Percentiles rank a stretch among this genome's conserved stretches.
phyloP scores from a whole-genome alignment of 2,329 filamentous ascomycete genomes.

The Botrytis hyacinthi region DNA sequence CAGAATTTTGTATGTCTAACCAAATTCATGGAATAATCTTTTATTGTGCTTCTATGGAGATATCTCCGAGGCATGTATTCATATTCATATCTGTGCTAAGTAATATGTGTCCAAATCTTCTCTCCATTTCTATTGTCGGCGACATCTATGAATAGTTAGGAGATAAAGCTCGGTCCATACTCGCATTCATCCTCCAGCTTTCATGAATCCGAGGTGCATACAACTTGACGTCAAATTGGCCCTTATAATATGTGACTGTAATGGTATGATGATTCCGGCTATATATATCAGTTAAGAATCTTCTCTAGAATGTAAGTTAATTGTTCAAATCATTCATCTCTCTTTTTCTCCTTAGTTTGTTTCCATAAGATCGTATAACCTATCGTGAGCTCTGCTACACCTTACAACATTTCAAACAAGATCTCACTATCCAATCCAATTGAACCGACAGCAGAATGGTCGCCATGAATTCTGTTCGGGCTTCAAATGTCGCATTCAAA shows the following conservation, averaged over 20 bases:
- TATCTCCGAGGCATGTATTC: background rate
- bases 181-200: slow-evolving; percentile 8
- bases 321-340: background rate
- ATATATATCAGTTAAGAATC: background rate
- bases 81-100: background rate
- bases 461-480: slow-evolving; percentile 37
- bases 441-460: slow-evolving; percentile 34
- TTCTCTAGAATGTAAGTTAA: background rate
- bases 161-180: background rate
- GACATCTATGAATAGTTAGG: background rate
- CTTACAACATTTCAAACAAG: background rate
- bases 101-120: background rate
- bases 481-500: slow-evolving; percentile 42
- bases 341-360: background rate
- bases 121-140: background rate
- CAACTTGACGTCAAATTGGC: background rate
- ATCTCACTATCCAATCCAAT: too few species aligned
- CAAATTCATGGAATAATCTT: background rate
- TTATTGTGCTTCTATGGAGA: background rate
- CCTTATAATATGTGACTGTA: background rate
- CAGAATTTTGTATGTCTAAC: background rate
- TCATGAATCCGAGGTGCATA: slow-evolving; percentile 13
- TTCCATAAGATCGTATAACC: background rate
- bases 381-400: background rate
- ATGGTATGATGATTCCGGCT: background rate